These are phyloP conservation scores for Ceratobasidium sp. DNA, from an alignment of 1,284 basidiomycete species.

Conservation along the genomic window DNA sequence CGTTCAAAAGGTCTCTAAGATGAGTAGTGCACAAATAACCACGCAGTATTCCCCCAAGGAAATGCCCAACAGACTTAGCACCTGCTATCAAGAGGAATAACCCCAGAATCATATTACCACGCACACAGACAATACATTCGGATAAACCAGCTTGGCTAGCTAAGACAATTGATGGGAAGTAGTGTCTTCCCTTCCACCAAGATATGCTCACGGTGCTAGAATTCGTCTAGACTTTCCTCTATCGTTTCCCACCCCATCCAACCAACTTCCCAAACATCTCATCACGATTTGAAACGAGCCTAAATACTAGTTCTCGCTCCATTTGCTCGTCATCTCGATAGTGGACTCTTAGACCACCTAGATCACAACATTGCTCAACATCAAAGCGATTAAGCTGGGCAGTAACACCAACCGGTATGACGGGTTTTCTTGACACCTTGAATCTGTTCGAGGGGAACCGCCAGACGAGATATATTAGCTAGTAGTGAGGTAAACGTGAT, in stretches of 20 bases:
- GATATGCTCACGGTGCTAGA: too few relatives aligned
- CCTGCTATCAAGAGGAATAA: too few relatives aligned
- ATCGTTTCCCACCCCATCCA: constrained; percentile 41
- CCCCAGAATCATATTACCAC: too few relatives aligned
- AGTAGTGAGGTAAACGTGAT: constrained; percentile 70
- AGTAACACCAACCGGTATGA: constrained; percentile 49
- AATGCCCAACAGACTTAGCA: too few relatives aligned
- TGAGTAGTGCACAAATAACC: too few relatives aligned
- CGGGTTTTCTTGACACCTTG: constrained; percentile 71
- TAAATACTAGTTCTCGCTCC: constrained; percentile 34
- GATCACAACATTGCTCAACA: not conserved
- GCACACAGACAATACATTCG: too few relatives aligned
- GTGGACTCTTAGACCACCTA: constrained; percentile 30
- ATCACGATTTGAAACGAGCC: constrained; percentile 37
- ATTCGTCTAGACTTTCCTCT: constrained; percentile 28
- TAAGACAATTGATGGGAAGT: too few relatives aligned
- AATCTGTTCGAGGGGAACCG: constrained; percentile 64
- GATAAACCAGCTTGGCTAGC: too few relatives aligned
- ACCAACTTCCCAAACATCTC: constrained; percentile 45
- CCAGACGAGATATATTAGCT: constrained; percentile 62
- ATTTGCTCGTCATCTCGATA: constrained; percentile 13
- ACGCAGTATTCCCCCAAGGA: too few relatives aligned
- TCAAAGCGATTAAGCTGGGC: not conserved
- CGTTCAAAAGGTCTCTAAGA: too few relatives aligned
- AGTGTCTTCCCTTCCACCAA: too few relatives aligned